phyloP scores from a whole-genome alignment of 2,329 filamentous ascomycete species.

The Dryadomyces sulphureus region DNA sequence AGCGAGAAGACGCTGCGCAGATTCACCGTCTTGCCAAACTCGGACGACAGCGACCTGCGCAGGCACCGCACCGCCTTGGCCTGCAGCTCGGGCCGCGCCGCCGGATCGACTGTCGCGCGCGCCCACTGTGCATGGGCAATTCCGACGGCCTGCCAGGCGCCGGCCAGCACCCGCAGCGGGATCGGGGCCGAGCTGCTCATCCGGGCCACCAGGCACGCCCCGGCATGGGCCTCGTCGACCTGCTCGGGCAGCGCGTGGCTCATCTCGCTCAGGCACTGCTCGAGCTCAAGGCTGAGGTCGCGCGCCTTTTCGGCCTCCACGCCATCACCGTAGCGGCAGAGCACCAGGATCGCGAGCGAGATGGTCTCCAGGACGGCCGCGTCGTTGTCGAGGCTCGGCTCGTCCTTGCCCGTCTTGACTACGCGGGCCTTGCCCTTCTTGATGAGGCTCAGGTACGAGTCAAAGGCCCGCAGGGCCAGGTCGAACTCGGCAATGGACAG shows the following conservation, averaged over 20 bases:
- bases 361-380: constrained; percentile 63
- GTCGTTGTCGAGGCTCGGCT: constrained; percentile 64
- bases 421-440: constrained; percentile 72
- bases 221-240: constrained; percentile 8
- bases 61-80: constrained; percentile 63
- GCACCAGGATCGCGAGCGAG: constrained; percentile 61
- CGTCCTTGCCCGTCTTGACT: constrained; percentile 58
- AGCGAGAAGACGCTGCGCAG: constrained; percentile 69
- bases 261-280: constrained; percentile 57
- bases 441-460: constrained; percentile 82
- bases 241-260: constrained; percentile 16
- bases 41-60: constrained; percentile 54
- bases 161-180: constrained; percentile 45
- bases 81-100: constrained; percentile 57
- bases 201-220: constrained; percentile 10
- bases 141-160: constrained; percentile 73
- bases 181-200: constrained; percentile 20
- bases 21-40: constrained; percentile 50
- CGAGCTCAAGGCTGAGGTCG: constrained; percentile 53
- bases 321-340: constrained; percentile 68
- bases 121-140: constrained; percentile 81
- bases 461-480: constrained; percentile 76
- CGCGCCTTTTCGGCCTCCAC: constrained; percentile 67
- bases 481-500: constrained; percentile 82
- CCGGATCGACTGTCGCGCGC: constrained; percentile 61